Base-by-base conservation (phyloP, 1,284 basidiomycete genomes). In the Austropuccinia psidii region DNA sequence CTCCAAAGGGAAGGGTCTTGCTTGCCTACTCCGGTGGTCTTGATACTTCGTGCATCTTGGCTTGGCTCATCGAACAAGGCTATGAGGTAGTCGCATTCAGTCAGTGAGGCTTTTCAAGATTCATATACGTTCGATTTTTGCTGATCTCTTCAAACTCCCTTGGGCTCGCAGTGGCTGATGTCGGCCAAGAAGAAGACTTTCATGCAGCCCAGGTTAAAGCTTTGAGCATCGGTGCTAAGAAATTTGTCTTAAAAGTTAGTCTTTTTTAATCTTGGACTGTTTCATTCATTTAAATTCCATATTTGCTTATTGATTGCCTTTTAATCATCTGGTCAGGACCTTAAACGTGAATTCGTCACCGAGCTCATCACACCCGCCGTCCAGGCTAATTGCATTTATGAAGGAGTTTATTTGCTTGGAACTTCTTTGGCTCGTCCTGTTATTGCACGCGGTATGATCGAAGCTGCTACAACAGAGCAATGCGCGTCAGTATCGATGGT, bases 101-200 rank as follows among this genome's bases (percentile, higher is more conserved):
- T 77, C 52, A 29, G 74, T 50, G n/a, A n/a, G n/a, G n/a, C n/a
- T n/a, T n/a, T n/a, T n/a, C n/a, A n/a, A n/a, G n/a, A n/a, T n/a
- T n/a, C 43, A 49, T 39, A 43, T n/a, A 4, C 39, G 52, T 60
- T 74, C 11, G 73, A 67, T 69, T 55, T 74, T 27, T 61, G 45
- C n/a, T 65, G n/a, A 8, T 70, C 64, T 65, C 11, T 61, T 29
- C 19, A n/a, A 35, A 37, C n/a, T 9, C 47, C 27, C 43, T 27
- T 64, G 17, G 17, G 41, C 31, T n/a, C 11, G 9, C 60, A 73
- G 68, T 98, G 93, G 94, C 94, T 64, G 93, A 98, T 84, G 93
- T 98, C 77, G 95, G 95, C 35, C 95, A 98, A 82, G 93, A 98
- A 83, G 95, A 98, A 90, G 94, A 99, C 83, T 98, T 96, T 80